phyloP scores from a whole-genome alignment of 345 rosid species.

The Durio zibethinus region DNA sequence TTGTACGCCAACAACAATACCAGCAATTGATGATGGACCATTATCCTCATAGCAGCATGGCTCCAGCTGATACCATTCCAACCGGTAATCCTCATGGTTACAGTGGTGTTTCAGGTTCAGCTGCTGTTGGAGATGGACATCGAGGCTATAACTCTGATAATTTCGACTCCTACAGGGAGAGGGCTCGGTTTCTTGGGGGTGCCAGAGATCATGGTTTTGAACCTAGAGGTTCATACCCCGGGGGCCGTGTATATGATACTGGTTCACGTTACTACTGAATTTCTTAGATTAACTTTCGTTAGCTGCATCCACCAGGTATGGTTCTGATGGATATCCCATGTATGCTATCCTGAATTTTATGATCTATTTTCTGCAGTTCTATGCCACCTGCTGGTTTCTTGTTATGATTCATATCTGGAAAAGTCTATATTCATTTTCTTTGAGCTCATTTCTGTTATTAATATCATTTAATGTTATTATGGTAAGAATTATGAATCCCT shows the following conservation, averaged over 20 bases:
- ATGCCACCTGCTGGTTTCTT: background rate
- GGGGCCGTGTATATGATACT: no score
- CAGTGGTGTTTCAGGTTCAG: slow-evolving; percentile 32
- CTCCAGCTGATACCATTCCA: slow-evolving; percentile 26
- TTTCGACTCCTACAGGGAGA: slow-evolving; percentile 58
- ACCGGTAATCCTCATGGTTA: slow-evolving; percentile 53
- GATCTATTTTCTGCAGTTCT: slow-evolving; percentile 1
- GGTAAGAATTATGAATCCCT: no score
- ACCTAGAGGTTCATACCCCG: background rate
- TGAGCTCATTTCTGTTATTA: no score
- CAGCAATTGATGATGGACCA: slow-evolving; percentile 45
- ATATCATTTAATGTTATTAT: no score
- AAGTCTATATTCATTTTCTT: no score
- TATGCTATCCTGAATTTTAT: background rate
- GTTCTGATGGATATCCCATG: background rate
- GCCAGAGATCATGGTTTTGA: slow-evolving; percentile 37
- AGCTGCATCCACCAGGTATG: background rate
- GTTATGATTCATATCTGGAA: background rate
- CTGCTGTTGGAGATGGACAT: slow-evolving; percentile 44
- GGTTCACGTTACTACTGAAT: slow-evolving; percentile 1
- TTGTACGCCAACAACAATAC: slow-evolving; percentile 57
- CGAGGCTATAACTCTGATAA: slow-evolving; percentile 42
- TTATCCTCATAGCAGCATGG: slow-evolving; percentile 40
- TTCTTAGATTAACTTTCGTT: background rate
- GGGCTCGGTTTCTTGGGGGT: slow-evolving; percentile 44